Base-by-base conservation (phyloP, 2,329 filamentous ascomycete species). In the Conoideocrella luteorostrata region DNA sequence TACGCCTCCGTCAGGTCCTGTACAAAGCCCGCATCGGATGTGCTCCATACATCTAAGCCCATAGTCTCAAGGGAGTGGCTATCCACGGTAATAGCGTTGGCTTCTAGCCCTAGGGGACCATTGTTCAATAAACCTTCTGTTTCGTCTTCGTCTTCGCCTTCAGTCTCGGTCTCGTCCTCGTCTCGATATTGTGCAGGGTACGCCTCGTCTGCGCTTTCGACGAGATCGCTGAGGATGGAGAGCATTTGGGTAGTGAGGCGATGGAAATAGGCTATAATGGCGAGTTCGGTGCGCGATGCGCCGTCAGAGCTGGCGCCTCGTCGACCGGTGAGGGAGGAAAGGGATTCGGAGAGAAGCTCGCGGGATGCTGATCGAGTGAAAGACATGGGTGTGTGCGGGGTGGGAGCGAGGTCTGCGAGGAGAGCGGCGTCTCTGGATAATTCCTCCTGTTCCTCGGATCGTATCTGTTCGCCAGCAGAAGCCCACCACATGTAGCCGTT, bases 401-500 rank as follows among this genome's bases (percentile, higher is more conserved):
- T 56, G 12, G 68, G 60, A 3, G 61, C 59, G 4, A 81, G 54
- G 41, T 79, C 77, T 0, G 72, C 72, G 4, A 83, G 68, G 4
- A 84, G 69, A 3, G 71, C 62, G 7, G 71, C 67, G 54, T 84
- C 80, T 36, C 69, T 70, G 36, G 67, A 71, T 39, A 65, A 60
- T 52, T 80, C 77, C 51, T 83, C 79, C 17, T 76, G 71, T 49
- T 82, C 75, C 41, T 79, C 76, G 39, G 77, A 71, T 15, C 75
- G 71, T 7, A 76, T 68, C 61, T 84, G 78, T 63, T 93, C 87
- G 46, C 86, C 87, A 0, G 87, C 86, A 13, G 83, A 88, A 2
- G 87, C 86, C 87, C 88, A 93, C 87, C 87, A 93, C 77, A 91
- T 88, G 68, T 91, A 90, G 20, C 84, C 82, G 43, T 78, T 80